Evolutionary conservation across 805 yeast genomes (phyloP), one percentile per base, ranked within the genome.

Genomic region (Lachancea quebecensis): DNA sequence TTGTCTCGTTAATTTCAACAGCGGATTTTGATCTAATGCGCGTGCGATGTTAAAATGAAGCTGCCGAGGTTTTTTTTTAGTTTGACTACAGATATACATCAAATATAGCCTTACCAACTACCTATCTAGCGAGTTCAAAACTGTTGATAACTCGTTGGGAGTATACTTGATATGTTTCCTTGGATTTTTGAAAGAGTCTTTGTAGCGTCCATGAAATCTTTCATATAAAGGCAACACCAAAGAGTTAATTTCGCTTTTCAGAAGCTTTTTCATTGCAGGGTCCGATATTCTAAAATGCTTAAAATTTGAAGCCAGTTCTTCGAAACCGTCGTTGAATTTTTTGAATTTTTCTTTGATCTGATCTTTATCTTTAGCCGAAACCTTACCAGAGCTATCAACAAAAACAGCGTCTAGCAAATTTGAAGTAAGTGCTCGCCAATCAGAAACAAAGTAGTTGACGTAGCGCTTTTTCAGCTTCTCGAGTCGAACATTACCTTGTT

Each of bases 171-270:
- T 60, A 49, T 65, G 67, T 43, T 65, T 65, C 44, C 66, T 57
- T 31, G 66, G 65, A 47, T 65, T 62, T 42, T 64, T 65, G 45
- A 65, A 65, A 2, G 62, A 51, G 33, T 59, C 65, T 34, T 62
- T 58, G 48, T 65, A 65, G 62, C 85, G 85, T 54, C 85, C 88
- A 63, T 86, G 82, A 60, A 91, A 84, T 56, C 93, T 79, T 57
- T 82, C 81, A 66, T 91, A 91, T 44, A 91, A 77, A 11, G 96
- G 96, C 47, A 80, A 73, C 42, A 93, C 81, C 53, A 88, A 78
- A 31, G 81, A 59, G 21, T 81, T 57, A 14, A 84, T 82, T 56
- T 91, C 97, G 44, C 78, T 77, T 12, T 78, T 73, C 53, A 93
- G 67, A 45, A 73, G 76, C 47, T 75, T 72, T 49, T 80, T 79